A percentile compares a stretch with the other conserved stretches of the same genome.
These are phyloP conservation scores for Starmera stellimalicola DNA, from an alignment of 1,139 yeast genomes.

Conservation along the genomic window DNA sequence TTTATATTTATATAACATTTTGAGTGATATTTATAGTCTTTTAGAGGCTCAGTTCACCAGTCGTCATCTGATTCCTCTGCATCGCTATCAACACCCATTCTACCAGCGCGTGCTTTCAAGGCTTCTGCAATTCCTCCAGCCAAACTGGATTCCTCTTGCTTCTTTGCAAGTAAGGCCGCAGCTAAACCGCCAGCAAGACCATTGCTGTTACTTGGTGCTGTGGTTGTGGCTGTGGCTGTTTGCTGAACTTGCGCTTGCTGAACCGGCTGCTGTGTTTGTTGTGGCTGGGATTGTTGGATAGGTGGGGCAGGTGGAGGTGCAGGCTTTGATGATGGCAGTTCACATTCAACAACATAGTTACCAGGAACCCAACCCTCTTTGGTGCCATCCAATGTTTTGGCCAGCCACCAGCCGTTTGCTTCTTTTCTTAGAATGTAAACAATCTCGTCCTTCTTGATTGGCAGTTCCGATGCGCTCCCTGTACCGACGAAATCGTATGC, in stretches of 20 bases:
- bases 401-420: conserved; percentile 90
- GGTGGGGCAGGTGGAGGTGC: conserved; percentile 31
- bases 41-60: conserved; percentile 6
- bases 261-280: conserved; percentile 19
- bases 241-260: conserved; percentile 16
- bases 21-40: neutral
- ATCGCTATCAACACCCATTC: conserved; percentile 63
- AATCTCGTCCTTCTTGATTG: conserved; percentile 66
- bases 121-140: conserved; percentile 92
- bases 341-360: conserved; percentile 68
- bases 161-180: conserved; percentile 61
- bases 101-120: conserved; percentile 72
- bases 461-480: conserved; percentile 72
- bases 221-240: conserved; percentile 17
- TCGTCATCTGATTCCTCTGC: conserved; percentile 67
- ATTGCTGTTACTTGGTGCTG: conserved; percentile 12
- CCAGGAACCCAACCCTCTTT: conserved; percentile 98
- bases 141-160: conserved; percentile 46
- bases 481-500: conserved; percentile 86
- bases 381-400: conserved; percentile 62
- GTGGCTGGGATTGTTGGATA: conserved; percentile 10
- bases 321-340: conserved; percentile 28
- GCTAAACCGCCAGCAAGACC: conserved; percentile 59
- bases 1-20: too few species aligned
- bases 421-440: conserved; percentile 63